phyloP scores from a whole-genome alignment of 208 protist species.

The Crithidia fasciculata region DNA sequence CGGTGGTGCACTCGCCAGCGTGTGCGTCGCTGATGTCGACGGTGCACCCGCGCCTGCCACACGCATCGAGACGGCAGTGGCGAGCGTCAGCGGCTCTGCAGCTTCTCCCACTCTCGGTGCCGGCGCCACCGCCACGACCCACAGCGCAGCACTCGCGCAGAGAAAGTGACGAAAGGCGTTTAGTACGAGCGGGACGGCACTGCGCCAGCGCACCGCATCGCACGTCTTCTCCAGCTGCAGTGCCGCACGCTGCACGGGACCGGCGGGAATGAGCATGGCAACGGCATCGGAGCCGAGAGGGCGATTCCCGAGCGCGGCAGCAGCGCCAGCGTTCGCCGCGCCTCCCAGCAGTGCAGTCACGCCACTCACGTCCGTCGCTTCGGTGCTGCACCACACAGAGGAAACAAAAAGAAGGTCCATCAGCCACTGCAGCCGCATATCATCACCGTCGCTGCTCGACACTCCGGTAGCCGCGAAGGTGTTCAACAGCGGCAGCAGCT shows the following conservation, averaged over 20 bases:
- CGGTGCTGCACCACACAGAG: slow-evolving; percentile 10
- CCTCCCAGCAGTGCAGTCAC: neutral
- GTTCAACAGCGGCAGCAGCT: slow-evolving; percentile 12
- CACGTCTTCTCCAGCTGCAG: slow-evolving; percentile 14
- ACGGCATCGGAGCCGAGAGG: neutral
- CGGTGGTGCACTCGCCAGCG: neutral
- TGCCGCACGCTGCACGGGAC: slow-evolving; percentile 8
- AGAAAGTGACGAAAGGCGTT: slow-evolving; percentile 20
- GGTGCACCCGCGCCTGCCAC: too few species aligned
- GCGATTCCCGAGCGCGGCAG: too few species aligned
- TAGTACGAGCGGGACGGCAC: slow-evolving; percentile 12
- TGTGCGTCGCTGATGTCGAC: neutral
- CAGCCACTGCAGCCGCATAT: slow-evolving; percentile 26
- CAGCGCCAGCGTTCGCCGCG: too few species aligned
- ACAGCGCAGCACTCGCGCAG: slow-evolving; percentile 19
- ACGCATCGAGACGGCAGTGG: slow-evolving; percentile 3
- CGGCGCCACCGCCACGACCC: slow-evolving; percentile 6
- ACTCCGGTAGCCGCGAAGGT: too few species aligned
- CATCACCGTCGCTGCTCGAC: slow-evolving; percentile 12
- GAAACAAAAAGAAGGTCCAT: slow-evolving; percentile 25
- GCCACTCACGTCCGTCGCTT: too few species aligned
- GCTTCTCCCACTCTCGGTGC: neutral
- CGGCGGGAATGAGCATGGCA: neutral
- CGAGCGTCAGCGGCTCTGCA: neutral
- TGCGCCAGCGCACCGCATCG: slow-evolving; percentile 31